Evolutionary conservation across 2,329 filamentous ascomycete species (phyloP).

Genomic region (Aspergillus sp.): DNA sequence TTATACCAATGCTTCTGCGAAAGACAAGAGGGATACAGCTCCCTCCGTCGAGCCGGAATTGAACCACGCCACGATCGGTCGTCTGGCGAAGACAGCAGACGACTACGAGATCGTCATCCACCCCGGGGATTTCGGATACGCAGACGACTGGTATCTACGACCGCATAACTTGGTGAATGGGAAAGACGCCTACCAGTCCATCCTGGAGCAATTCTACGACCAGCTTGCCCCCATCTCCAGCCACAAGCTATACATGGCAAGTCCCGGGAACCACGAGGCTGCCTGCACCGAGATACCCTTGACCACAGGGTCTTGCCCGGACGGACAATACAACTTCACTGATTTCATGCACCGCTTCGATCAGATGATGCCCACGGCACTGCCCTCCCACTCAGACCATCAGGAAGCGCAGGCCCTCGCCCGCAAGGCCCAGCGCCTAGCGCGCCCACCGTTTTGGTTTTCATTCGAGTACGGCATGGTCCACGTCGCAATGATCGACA

Average conservation of each 20-base stretch:
- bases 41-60: slow-evolving; percentile 44
- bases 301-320: slow-evolving; percentile 17
- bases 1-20: slow-evolving; percentile 41
- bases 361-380: slow-evolving; percentile 45
- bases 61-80: slow-evolving; percentile 52
- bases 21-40: slow-evolving; percentile 42
- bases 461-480: slow-evolving; percentile 53
- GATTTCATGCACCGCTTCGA: slow-evolving; percentile 52
- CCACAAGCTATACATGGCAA: slow-evolving; percentile 50
- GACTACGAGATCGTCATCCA: slow-evolving; percentile 46
- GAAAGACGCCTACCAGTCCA: slow-evolving; percentile 47
- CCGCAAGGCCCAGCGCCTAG: slow-evolving; percentile 38
- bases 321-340: slow-evolving; percentile 53
- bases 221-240: slow-evolving; percentile 48
- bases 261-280: slow-evolving; percentile 54
- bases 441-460: slow-evolving; percentile 52
- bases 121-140: slow-evolving; percentile 47
- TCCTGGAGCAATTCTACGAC: slow-evolving; percentile 50
- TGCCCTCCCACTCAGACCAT: slow-evolving; percentile 42
- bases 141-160: slow-evolving; percentile 49
- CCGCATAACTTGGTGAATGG: slow-evolving; percentile 42
- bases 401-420: slow-evolving; percentile 37
- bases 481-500: slow-evolving; percentile 49
- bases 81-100: slow-evolving; percentile 44
- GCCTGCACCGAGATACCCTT: slow-evolving; percentile 34